Percentiles rank a stretch among this genome's conserved stretches.
Evolutionary conservation across 768 basidiomycete genomes (phyloP).

Genomic region (Kwoniella sp.): DNA sequence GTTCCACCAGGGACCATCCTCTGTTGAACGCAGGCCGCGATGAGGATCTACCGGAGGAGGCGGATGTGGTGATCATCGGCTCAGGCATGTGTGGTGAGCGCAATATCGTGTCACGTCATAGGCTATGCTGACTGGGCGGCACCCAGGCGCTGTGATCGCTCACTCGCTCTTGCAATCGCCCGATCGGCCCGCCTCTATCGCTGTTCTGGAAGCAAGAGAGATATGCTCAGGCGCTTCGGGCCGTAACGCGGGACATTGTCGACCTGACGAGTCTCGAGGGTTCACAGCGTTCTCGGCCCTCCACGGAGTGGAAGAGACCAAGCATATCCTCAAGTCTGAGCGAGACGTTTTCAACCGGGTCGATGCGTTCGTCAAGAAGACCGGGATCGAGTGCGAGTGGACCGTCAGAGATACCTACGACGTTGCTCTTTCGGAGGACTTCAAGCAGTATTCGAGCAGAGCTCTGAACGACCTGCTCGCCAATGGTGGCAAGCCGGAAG

Average conservation of each 20-base stretch:
- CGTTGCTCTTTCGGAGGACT: slow-evolving; percentile 35
- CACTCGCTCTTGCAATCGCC: slow-evolving; percentile 22
- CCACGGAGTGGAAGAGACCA: slow-evolving; percentile 33
- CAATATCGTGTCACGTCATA: not conserved
- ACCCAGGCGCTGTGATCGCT: slow-evolving; percentile 23
- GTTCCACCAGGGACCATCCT: slow-evolving; percentile 24
- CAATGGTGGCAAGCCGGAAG: slow-evolving; percentile 16
- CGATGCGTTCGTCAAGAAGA: slow-evolving; percentile 52
- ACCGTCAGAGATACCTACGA: slow-evolving; percentile 38
- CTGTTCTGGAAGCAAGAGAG: slow-evolving; percentile 76
- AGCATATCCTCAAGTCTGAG: slow-evolving; percentile 30
- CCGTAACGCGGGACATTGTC: slow-evolving; percentile 51
- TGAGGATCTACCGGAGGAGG: slow-evolving; percentile 17
- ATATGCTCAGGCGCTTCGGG: slow-evolving; percentile 60
- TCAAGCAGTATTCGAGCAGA: slow-evolving; percentile 27
- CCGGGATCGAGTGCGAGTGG: slow-evolving; percentile 42
- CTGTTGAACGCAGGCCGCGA: slow-evolving; percentile 27
- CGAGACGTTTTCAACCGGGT: slow-evolving; percentile 55
- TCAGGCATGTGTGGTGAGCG: slow-evolving; percentile 32
- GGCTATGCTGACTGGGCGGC: not conserved
- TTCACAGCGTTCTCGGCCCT: slow-evolving; percentile 52
- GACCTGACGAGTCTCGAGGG: slow-evolving; percentile 25
- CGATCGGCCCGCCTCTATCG: slow-evolving; percentile 50
- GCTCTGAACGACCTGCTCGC: slow-evolving; percentile 20
- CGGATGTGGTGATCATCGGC: slow-evolving; percentile 39